Percentiles rank a stretch among this genome's conserved stretches.
Evolutionary conservation across 2,329 filamentous ascomycete species (phyloP).

Genomic region (Fusarium sp.): DNA sequence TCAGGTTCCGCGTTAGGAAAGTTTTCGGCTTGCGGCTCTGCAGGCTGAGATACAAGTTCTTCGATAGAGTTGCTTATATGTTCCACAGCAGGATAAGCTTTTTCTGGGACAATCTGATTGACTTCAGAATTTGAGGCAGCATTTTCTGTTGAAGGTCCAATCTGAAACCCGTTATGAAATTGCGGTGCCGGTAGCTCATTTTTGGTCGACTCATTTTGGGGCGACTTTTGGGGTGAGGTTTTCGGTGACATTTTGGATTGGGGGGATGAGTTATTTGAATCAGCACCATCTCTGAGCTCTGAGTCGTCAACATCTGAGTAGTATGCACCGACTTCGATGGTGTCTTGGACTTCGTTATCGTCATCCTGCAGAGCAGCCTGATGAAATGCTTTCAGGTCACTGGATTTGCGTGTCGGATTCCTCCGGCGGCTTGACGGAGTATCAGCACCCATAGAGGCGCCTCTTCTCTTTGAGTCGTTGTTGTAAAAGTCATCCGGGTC

Average conservation of each 20-base stretch:
- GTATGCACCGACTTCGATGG: conserved; percentile 65
- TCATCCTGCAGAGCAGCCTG: conserved; percentile 50
- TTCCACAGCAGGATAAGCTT: conserved; percentile 24
- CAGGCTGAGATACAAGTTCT: conserved; percentile 28
- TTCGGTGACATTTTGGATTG: conserved; percentile 39
- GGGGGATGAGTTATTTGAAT: conserved; percentile 49
- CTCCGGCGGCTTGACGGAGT: conserved; percentile 55
- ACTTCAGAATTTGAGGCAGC: conserved; percentile 10
- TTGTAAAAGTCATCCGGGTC: conserved; percentile 50
- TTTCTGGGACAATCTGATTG: conserved; percentile 13
- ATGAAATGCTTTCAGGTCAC: conserved; percentile 50
- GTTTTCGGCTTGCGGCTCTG: conserved; percentile 33
- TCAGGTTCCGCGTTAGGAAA: conserved; percentile 40
- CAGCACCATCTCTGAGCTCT: conserved; percentile 43
- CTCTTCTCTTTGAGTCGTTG: conserved; percentile 51
- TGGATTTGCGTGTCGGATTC: conserved; percentile 55
- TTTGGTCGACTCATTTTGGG: conserved; percentile 28
- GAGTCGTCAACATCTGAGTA: conserved; percentile 51
- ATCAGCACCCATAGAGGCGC: conserved; percentile 52
- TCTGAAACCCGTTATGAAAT: neutral
- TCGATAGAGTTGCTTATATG: conserved; percentile 30
- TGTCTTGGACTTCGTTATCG: conserved; percentile 66
- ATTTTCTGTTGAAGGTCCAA: conserved; percentile 9
- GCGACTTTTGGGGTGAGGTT: conserved; percentile 26
- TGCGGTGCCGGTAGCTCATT: conserved; percentile 28